Evolutionary conservation across 2,329 filamentous ascomycete species (phyloP).

Genomic region (Amauroascus verrucosus): DNA sequence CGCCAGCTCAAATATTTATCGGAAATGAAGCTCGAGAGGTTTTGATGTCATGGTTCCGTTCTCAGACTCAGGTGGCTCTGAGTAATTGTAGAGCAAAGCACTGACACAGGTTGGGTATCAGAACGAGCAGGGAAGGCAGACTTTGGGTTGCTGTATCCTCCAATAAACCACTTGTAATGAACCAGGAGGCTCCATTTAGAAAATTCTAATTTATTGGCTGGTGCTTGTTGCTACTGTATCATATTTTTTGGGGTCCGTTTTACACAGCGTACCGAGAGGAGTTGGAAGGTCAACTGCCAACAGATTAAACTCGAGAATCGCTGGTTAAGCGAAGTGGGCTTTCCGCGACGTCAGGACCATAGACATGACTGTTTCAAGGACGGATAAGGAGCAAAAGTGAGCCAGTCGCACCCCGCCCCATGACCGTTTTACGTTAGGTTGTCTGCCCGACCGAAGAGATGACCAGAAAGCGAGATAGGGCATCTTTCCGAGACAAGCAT

Average conservation of each 20-base stretch:
- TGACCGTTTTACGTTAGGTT: neutral
- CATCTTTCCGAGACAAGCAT: neutral
- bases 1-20: neutral
- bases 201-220: neutral
- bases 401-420: too few relatives aligned
- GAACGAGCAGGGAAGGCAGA: neutral
- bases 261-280: too few relatives aligned
- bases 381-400: too few relatives aligned
- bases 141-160: neutral
- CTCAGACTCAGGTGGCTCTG: neutral
- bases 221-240: neutral
- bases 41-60: neutral
- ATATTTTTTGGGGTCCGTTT: too few relatives aligned
- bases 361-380: too few relatives aligned
- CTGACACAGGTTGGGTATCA: constrained; percentile 11
- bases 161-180: constrained; percentile 2
- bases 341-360: too few relatives aligned
- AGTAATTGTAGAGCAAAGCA: constrained; percentile 3
- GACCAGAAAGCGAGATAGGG: neutral
- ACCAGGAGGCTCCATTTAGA: neutral
- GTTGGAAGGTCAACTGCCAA: too few relatives aligned
- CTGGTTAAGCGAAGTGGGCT: too few relatives aligned
- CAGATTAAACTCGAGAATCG: too few relatives aligned
- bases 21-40: neutral
- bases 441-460: neutral